These are phyloP conservation scores for Triadica sebifera DNA, from an alignment of 345 rosid species.

Conservation along the genomic window DNA sequence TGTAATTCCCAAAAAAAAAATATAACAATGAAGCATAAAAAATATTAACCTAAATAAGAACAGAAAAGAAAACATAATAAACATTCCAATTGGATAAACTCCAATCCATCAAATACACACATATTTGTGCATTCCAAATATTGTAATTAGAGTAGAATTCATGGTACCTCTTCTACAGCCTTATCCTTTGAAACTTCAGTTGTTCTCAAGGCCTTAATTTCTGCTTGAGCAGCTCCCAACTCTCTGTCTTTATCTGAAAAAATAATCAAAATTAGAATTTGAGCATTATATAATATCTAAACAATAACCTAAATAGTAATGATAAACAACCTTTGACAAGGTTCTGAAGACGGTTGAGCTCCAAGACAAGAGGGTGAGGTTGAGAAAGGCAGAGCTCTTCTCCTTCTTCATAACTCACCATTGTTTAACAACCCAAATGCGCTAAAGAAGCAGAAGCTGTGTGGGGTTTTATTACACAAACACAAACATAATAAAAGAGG, in stretches of 20 bases:
- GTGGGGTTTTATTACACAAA: slow-evolving; percentile 2
- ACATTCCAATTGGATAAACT: background rate
- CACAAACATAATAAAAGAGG: slow-evolving; percentile 12
- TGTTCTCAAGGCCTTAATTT: slow-evolving; percentile 63
- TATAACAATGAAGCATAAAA: background rate
- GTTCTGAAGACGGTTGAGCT: slow-evolving; percentile 65
- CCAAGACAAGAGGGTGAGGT: slow-evolving; percentile 63
- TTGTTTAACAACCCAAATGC: background rate
- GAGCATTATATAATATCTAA: background rate
- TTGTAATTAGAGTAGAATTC: background rate
- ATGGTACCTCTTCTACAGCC: slow-evolving; percentile 62
- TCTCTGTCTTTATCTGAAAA: slow-evolving; percentile 63
- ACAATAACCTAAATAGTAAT: no score
- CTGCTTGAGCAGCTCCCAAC: slow-evolving; percentile 50
- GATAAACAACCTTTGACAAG: slow-evolving; percentile 58
- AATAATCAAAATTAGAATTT: background rate
- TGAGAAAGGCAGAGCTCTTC: slow-evolving; percentile 37
- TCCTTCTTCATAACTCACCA: slow-evolving; percentile 43
- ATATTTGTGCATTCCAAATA: no score
- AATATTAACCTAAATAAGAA: background rate
- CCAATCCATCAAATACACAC: no score
- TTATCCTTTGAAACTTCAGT: slow-evolving; percentile 65
- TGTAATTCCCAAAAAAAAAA: background rate
- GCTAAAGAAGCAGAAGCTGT: background rate
- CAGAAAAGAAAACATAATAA: background rate